phyloP scores from a whole-genome alignment of 2,329 filamentous ascomycete species.

The Aspergillus sp. region DNA sequence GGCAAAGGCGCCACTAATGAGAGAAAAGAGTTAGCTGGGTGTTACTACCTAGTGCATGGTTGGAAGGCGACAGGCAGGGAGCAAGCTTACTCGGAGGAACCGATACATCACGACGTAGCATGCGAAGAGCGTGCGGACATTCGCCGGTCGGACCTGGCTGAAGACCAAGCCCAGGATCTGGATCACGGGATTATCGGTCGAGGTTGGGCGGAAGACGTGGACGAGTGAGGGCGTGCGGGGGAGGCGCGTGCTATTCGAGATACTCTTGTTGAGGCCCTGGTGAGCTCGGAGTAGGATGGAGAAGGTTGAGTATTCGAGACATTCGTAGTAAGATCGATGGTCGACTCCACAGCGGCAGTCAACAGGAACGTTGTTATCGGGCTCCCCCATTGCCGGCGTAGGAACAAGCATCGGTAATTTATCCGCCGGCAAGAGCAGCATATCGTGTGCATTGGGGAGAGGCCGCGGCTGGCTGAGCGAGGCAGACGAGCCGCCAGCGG shows the following conservation, averaged over 20 bases:
- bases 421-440: conserved; percentile 7
- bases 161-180: conserved; percentile 11
- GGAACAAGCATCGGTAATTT: conserved; percentile 8
- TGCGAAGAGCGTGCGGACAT: conserved; percentile 11
- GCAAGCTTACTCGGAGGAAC: conserved; percentile 5
- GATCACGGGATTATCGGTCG: conserved; percentile 14
- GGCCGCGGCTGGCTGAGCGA: not conserved
- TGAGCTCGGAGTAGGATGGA: conserved; percentile 8
- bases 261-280: conserved; percentile 12
- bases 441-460: conserved; percentile 3
- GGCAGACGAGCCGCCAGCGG: not conserved
- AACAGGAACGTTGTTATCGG: conserved; percentile 10
- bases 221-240: conserved; percentile 9
- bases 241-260: conserved; percentile 9
- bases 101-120: conserved; percentile 13
- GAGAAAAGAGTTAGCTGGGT: not conserved
- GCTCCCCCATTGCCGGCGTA: conserved; percentile 4
- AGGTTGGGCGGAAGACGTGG: conserved; percentile 11
- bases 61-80: not conserved
- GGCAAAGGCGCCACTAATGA: conserved; percentile 11
- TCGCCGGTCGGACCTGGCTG: conserved; percentile 11
- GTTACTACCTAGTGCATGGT: not conserved
- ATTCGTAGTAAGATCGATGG: conserved; percentile 10
- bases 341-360: conserved; percentile 13
- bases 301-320: conserved; percentile 12